These are phyloP conservation scores for Psophocarpus tetragonolobus DNA, from an alignment of 306 rosid species.

Conservation along the genomic window DNA sequence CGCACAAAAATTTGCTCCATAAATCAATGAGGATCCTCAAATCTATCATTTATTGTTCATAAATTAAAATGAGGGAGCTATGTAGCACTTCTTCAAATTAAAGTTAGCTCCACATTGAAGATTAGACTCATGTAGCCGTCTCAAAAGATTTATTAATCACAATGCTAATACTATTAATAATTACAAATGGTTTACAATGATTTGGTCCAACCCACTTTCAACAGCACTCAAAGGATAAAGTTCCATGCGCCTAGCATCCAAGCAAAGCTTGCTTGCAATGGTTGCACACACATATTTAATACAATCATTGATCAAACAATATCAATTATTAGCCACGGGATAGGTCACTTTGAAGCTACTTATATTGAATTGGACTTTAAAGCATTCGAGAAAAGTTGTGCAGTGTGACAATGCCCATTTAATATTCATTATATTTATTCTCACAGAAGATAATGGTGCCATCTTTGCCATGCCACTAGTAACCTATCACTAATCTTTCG, in stretches of 20 bases:
- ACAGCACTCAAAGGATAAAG: constrained; percentile 39
- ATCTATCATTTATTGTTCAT: constrained; percentile 30
- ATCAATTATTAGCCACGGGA: constrained; percentile 37
- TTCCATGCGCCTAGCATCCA: constrained; percentile 29
- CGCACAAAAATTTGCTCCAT: neutral
- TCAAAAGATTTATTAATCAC: constrained; percentile 34
- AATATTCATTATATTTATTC: constrained; percentile 49
- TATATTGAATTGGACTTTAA: constrained; percentile 45
- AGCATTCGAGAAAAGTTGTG: constrained; percentile 52
- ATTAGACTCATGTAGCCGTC: constrained; percentile 36
- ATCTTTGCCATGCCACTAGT: constrained; percentile 23
- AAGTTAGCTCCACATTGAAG: constrained; percentile 24
- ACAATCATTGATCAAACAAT: constrained; percentile 3
- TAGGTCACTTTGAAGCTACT: constrained; percentile 52
- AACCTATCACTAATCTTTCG: neutral
- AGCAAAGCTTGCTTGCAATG: constrained; percentile 37
- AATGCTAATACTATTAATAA: constrained; percentile 28
- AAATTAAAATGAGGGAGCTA: constrained; percentile 21
- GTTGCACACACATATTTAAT: constrained; percentile 37
- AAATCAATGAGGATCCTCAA: constrained; percentile 33
- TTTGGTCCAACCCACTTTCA: constrained; percentile 62
- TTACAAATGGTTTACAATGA: constrained; percentile 40
- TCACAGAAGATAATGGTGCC: constrained; percentile 28
- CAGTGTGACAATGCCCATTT: constrained; percentile 18
- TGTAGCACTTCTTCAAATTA: neutral